Evolutionary conservation across 129 eudicot species (phyloP).

Genomic region (Arctium minus): DNA sequence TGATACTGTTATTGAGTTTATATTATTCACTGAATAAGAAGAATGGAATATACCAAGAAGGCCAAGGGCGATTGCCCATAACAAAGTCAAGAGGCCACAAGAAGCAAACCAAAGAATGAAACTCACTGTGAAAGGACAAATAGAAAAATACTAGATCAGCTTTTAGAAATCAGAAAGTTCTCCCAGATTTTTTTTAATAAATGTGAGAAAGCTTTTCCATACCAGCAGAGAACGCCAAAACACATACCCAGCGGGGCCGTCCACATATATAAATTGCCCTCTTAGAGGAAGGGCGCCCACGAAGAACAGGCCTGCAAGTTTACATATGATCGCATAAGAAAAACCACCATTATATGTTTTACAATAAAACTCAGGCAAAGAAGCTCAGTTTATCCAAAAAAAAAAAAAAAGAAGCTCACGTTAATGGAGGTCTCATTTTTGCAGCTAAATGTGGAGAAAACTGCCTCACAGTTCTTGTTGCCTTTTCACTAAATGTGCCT

Average conservation of each 20-base stretch:
- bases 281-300: constrained; percentile 95
- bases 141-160: constrained; percentile 11
- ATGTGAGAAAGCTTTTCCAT: neutral
- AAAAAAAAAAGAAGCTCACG: constrained; percentile 50
- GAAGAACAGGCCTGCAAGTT: constrained; percentile 80
- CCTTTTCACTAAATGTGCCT: constrained; percentile 89
- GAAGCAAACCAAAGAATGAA: constrained; percentile 86
- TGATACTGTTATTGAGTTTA: neutral
- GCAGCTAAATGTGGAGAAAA: constrained; percentile 98
- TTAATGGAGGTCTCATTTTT: constrained; percentile 91
- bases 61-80: constrained; percentile 71
- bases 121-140: constrained; percentile 54
- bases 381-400: constrained; percentile 42
- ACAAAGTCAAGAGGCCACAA: constrained; percentile 71
- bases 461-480: constrained; percentile 74
- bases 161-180: neutral
- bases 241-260: constrained; percentile 81
- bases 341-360: neutral
- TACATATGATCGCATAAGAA: constrained; percentile 19
- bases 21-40: neutral
- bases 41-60: constrained; percentile 55
- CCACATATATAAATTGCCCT: constrained; percentile 88
- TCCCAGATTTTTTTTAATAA: neutral
- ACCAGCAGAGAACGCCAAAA: constrained; percentile 64
- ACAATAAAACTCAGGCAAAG: constrained; percentile 6